Percentiles rank a stretch among this genome's conserved stretches.
Conservation (phyloP, 768 basidiomycete genomes). For the Gloeostereum incarnatum region DNA sequence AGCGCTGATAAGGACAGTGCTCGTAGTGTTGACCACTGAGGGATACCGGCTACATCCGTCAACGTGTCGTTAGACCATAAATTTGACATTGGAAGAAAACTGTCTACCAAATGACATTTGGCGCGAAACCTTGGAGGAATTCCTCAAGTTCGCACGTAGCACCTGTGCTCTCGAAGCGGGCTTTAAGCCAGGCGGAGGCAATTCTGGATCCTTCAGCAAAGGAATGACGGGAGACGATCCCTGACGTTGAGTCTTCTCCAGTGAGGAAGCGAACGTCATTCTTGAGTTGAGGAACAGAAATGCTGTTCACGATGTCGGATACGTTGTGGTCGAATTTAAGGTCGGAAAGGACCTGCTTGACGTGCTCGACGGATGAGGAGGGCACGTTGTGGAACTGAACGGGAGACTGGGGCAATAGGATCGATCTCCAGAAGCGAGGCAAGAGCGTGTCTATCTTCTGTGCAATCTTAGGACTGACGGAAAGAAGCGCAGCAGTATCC, state of each 20-base stretch:
- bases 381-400: slow-evolving; percentile 48
- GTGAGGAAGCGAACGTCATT: slow-evolving; percentile 75
- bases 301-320: slow-evolving; percentile 56
- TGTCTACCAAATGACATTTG: slow-evolving; percentile 79
- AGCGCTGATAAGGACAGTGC: slow-evolving; percentile 67
- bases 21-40: slow-evolving; percentile 42
- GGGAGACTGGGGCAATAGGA: slow-evolving; percentile 44
- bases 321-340: slow-evolving; percentile 65
- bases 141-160: slow-evolving; percentile 58
- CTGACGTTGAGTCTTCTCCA: slow-evolving; percentile 69
- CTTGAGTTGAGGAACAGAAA: slow-evolving; percentile 59
- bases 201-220: slow-evolving; percentile 57
- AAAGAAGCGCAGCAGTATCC: slow-evolving; percentile 36
- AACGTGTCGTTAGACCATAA: neutral
- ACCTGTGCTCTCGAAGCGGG: slow-evolving; percentile 62
- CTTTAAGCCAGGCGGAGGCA: slow-evolving; percentile 72
- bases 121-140: slow-evolving; percentile 70
- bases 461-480: slow-evolving; percentile 31
- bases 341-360: slow-evolving; percentile 45
- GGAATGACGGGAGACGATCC: slow-evolving; percentile 74
- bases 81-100: neutral
- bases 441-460: slow-evolving; percentile 47
- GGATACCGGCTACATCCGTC: slow-evolving; percentile 41
- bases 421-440: slow-evolving; percentile 70
- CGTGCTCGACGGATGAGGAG: slow-evolving; percentile 37